A percentile compares a stretch with the other conserved stretches of the same genome.
Conservation (phyloP, 441 rosid genomes). For the Hura crepitans region DNA sequence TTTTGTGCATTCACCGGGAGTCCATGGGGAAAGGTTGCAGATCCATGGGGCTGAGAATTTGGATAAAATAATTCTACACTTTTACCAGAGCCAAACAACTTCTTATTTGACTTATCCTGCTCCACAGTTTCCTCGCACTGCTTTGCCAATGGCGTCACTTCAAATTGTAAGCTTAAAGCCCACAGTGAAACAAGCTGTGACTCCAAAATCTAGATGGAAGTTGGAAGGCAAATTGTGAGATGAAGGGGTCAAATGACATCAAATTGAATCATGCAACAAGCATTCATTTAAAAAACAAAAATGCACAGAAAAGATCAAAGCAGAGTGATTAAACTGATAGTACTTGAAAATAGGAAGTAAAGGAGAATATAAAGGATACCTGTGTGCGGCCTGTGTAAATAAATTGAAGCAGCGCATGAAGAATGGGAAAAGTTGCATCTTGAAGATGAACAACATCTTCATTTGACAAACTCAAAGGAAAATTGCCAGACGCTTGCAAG, state of each 20-base stretch:
- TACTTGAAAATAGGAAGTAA: not conserved
- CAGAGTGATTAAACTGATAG: not conserved
- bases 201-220: constrained; percentile 58
- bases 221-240: constrained; percentile 8
- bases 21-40: constrained; percentile 55
- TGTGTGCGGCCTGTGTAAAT: constrained; percentile 70
- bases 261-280: constrained; percentile 1
- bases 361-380: constrained; percentile 43
- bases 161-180: constrained; percentile 60
- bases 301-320: not conserved
- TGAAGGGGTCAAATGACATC: constrained; percentile 2
- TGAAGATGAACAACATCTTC: constrained; percentile 48
- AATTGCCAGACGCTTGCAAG: constrained; percentile 76
- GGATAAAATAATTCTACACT: constrained; percentile 64
- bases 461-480: constrained; percentile 43
- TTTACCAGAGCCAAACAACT: constrained; percentile 45
- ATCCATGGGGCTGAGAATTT: constrained; percentile 41
- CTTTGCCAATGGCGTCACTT: constrained; percentile 67
- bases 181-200: constrained; percentile 54
- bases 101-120: constrained; percentile 48
- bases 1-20: constrained; percentile 61
- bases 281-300: constrained; percentile 6
- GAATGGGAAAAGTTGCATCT: constrained; percentile 50
- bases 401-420: constrained; percentile 80
- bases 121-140: constrained; percentile 71